Percentiles rank a stretch among this genome's conserved stretches.
Conservation (phyloP, 2,329 filamentous ascomycete genomes). For the Botryotinia calthae region DNA sequence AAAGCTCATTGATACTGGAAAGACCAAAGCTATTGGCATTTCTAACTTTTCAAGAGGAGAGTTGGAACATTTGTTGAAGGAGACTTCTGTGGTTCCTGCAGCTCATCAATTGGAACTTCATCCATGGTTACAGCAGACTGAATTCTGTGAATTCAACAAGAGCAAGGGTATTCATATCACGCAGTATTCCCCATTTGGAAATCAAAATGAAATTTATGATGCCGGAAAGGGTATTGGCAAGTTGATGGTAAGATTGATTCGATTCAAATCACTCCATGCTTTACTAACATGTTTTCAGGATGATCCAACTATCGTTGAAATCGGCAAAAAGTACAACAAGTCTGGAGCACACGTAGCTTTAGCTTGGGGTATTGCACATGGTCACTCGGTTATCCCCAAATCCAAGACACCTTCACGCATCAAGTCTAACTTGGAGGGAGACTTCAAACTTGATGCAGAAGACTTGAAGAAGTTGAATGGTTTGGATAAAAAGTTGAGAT, state of each 20-base stretch:
- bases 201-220: conserved; percentile 60
- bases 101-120: conserved; percentile 62
- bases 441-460: conserved; percentile 57
- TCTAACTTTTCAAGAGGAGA: conserved; percentile 41
- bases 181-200: conserved; percentile 49
- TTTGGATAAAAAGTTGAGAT: conserved; percentile 60
- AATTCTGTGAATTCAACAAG: conserved; percentile 51
- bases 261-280: neutral
- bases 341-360: conserved; percentile 58
- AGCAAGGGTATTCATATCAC: conserved; percentile 52
- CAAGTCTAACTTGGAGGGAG: conserved; percentile 60
- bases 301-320: conserved; percentile 52
- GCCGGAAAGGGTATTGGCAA: conserved; percentile 55
- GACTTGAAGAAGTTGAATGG: conserved; percentile 52
- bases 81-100: conserved; percentile 49
- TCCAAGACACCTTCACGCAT: conserved; percentile 59
- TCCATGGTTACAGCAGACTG: conserved; percentile 54
- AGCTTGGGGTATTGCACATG: conserved; percentile 55
- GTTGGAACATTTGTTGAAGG: conserved; percentile 40
- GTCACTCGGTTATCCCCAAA: conserved; percentile 63
- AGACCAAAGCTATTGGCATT: conserved; percentile 50
- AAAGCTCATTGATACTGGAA: conserved; percentile 58
- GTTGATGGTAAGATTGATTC: conserved; percentile 42
- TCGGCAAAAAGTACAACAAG: conserved; percentile 55
- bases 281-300: conserved; percentile 38